Evolutionary conservation across 2,329 filamentous ascomycete species (phyloP).

Genomic region (Botrytis squamosa): DNA sequence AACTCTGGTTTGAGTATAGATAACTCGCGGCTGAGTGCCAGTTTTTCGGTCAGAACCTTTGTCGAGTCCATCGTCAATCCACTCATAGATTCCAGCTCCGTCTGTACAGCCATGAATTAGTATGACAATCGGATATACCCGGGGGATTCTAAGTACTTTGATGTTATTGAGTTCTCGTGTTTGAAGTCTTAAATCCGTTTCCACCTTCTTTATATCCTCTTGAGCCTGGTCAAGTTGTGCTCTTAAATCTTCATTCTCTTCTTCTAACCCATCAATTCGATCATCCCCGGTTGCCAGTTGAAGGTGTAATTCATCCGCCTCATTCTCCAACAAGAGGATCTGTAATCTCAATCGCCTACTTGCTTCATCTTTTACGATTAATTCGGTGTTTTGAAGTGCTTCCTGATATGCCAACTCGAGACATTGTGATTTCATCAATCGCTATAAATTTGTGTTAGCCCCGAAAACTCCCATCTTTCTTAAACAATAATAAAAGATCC

Average conservation of each 20-base stretch:
- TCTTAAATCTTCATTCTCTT: slow-evolving; percentile 48
- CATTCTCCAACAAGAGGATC: slow-evolving; percentile 69
- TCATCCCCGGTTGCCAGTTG: slow-evolving; percentile 60
- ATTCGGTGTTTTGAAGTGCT: slow-evolving; percentile 61
- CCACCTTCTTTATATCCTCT: slow-evolving; percentile 36
- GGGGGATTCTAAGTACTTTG: slow-evolving; percentile 45
- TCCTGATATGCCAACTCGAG: slow-evolving; percentile 71
- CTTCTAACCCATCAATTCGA: slow-evolving; percentile 55
- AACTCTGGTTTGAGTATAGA: slow-evolving; percentile 59
- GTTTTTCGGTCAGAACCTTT: slow-evolving; percentile 66
- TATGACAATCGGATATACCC: neutral
- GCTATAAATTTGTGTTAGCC: slow-evolving; percentile 26
- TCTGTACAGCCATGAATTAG: slow-evolving; percentile 46
- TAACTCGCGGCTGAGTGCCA: slow-evolving; percentile 59
- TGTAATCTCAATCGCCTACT: slow-evolving; percentile 67
- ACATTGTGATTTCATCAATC: slow-evolving; percentile 36
- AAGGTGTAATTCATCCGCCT: slow-evolving; percentile 67
- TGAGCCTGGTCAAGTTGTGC: slow-evolving; percentile 50
- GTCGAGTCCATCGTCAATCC: slow-evolving; percentile 66
- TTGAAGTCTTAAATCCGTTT: slow-evolving; percentile 48
- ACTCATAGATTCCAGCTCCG: slow-evolving; percentile 69
- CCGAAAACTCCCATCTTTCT: neutral
- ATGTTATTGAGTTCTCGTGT: slow-evolving; percentile 55
- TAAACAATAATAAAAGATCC: neutral
- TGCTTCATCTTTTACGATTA: slow-evolving; percentile 73